Evolutionary conservation across 2,329 filamentous ascomycete species (phyloP), one percentile per base, ranked within the genome.

Genomic region (Fonsecaea pedrosoi): DNA sequence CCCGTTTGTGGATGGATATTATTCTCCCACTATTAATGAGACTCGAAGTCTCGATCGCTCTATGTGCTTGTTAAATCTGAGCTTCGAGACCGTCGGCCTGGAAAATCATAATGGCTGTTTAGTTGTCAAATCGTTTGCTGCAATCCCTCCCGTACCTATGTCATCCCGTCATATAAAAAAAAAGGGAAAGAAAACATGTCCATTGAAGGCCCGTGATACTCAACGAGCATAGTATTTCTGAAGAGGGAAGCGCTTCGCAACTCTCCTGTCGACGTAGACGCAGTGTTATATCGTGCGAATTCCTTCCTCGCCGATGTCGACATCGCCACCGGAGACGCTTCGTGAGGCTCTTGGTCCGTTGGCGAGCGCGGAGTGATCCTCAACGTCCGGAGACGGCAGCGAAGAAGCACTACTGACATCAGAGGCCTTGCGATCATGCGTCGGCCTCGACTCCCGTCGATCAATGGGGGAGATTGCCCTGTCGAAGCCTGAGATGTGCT

Each of bases 381-480:
- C 59, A 32, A 10, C 35, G 13, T 25, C 32, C 13, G 59, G 45
- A 8, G 57, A 60, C 10, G 57, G 57, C 2, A 60, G 18, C 13
- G 57, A 45, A 15, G 42, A 37, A 48, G 57, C 45, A 8, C 40
- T 45, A 18, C 59, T 61, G 32, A 61, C 48, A 40, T 61, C 59
- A 6, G 59, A 61, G 18, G 50, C 48, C 45, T 61, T 54, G 48
- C 59, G 59, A 21, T 54, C 45, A n/a, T 61, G 59, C 32, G 34
- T n/a, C 10, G 59, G 59, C 15, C 57, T 50, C 34, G 45, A 13
- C 9, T 35, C 40, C 32, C 32, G 25, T 10, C 59, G 59, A 40
- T 61, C 59, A 54, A 61, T 61, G 3, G 59, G 59, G 8, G 59
- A 61, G 34, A 61, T 61, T 25, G 59, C 59, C 9, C 59, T 53